Conservation (phyloP, 2,329 filamentous ascomycete genomes). For the Endoconidiophora polonica region DNA sequence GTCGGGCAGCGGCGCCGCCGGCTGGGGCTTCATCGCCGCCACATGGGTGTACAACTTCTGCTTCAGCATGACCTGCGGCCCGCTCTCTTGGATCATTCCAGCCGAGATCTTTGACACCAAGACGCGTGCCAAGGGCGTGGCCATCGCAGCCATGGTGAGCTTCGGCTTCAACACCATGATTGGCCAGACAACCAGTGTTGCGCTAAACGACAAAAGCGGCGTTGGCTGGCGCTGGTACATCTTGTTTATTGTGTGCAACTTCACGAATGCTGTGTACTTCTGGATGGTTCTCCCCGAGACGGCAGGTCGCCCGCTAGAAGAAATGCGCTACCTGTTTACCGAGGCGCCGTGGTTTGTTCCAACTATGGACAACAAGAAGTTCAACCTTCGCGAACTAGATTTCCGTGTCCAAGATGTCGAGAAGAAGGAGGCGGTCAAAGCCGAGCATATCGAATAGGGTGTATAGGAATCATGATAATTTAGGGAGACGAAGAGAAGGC, state of each 20-base stretch:
- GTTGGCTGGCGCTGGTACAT: constrained; percentile 32
- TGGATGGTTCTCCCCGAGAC: constrained; percentile 53
- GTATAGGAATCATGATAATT: not conserved
- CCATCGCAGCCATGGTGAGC: constrained; percentile 53
- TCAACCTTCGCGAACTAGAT: no score
- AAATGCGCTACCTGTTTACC: constrained; percentile 52
- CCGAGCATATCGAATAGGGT: not conserved
- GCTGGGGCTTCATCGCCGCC: constrained; percentile 55
- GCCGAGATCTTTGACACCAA: constrained; percentile 65
- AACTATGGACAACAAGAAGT: constrained; percentile 31
- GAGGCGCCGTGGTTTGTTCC: constrained; percentile 47
- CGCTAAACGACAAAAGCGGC: constrained; percentile 24
- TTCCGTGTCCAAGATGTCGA: not conserved
- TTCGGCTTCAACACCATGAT: constrained; percentile 69
- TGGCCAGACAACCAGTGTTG: constrained; percentile 42
- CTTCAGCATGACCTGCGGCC: constrained; percentile 55
- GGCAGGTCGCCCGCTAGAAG: constrained; percentile 44
- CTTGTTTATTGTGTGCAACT: constrained; percentile 41
- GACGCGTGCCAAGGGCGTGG: constrained; percentile 58
- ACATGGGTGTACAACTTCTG: constrained; percentile 73
- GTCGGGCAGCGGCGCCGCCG: constrained; percentile 26
- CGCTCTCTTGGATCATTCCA: constrained; percentile 42
- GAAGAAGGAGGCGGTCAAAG: not conserved
- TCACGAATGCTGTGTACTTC: constrained; percentile 33
- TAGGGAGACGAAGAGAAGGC: not conserved